phyloP scores from a whole-genome alignment of 305 asterid genomes.

The Striga hermonthica region DNA sequence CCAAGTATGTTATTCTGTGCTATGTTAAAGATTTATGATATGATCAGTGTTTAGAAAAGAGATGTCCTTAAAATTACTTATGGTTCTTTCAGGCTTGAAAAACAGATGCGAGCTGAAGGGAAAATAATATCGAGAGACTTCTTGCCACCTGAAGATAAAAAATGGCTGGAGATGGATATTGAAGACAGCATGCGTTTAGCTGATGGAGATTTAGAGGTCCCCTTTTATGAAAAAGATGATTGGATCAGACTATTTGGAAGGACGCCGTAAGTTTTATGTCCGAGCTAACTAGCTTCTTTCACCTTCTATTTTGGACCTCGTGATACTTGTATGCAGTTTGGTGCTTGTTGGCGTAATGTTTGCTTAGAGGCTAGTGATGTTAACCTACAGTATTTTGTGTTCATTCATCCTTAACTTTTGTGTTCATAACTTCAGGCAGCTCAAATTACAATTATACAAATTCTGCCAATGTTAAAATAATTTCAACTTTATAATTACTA shows the following conservation, averaged over 20 bases:
- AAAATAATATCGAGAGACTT: conserved; percentile 70
- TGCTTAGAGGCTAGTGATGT: not conserved
- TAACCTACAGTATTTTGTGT: not conserved
- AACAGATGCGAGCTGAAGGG: conserved; percentile 91
- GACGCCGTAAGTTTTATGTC: conserved; percentile 72
- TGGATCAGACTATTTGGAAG: conserved; percentile 73
- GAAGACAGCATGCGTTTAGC: conserved; percentile 71
- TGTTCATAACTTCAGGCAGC: not conserved
- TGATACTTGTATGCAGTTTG: not conserved
- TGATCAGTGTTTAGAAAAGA: conserved; percentile 15
- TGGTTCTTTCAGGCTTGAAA: conserved; percentile 69
- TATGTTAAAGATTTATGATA: not conserved
- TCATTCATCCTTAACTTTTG: conserved; percentile 14
- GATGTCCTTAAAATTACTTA: conserved; percentile 23
- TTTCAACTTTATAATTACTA: conserved; percentile 4
- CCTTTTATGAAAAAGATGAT: conserved; percentile 77
- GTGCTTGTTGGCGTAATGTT: conserved; percentile 18
- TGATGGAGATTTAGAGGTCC: conserved; percentile 59
- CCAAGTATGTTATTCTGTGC: conserved; percentile 53
- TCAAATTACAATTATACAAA: not conserved
- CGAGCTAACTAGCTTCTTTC: conserved; percentile 18
- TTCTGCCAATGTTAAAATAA: conserved; percentile 3
- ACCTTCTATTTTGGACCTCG: not conserved
- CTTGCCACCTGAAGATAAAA: conserved; percentile 89
- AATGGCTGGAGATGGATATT: conserved; percentile 96